Conservation (phyloP, 495 filamentous ascomycete genomes). For the Platismatia glauca region DNA sequence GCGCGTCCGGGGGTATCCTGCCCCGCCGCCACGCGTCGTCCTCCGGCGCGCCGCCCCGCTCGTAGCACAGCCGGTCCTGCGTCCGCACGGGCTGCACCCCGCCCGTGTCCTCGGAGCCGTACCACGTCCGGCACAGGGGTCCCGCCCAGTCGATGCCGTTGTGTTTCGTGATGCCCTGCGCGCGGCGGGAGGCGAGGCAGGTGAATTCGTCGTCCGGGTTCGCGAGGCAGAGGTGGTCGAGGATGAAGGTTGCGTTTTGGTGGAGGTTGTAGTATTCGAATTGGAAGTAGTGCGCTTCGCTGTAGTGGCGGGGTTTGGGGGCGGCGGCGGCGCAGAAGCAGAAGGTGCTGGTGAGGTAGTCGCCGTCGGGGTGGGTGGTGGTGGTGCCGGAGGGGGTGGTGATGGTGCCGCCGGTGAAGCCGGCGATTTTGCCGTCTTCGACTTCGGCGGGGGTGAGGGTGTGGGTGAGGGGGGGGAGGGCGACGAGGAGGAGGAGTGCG, state of each 20-base stretch:
- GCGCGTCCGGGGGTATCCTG: neutral
- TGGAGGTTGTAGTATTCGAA: slow-evolving; percentile 10
- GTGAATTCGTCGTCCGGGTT: neutral
- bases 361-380: neutral
- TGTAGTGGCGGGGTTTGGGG: neutral
- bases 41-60: neutral
- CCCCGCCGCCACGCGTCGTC: neutral
- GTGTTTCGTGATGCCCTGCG: neutral
- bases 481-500: neutral
- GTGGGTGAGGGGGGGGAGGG: neutral
- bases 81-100: too few species aligned
- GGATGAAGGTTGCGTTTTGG: slow-evolving; percentile 2
- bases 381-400: too few species aligned
- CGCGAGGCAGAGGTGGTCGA: neutral
- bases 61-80: neutral
- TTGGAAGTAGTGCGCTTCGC: slow-evolving; percentile 1
- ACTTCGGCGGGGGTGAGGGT: neutral
- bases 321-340: slow-evolving; percentile 7
- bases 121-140: neutral
- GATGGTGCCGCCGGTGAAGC: neutral
- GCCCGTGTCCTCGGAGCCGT: fast-evolving
- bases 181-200: neutral
- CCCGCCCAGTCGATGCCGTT: neutral
- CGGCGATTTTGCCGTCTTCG: neutral
- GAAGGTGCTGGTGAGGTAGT: slow-evolving; percentile 7